phyloP scores from a whole-genome alignment of 257 asterid species.

The Nicotiana knightiana region DNA sequence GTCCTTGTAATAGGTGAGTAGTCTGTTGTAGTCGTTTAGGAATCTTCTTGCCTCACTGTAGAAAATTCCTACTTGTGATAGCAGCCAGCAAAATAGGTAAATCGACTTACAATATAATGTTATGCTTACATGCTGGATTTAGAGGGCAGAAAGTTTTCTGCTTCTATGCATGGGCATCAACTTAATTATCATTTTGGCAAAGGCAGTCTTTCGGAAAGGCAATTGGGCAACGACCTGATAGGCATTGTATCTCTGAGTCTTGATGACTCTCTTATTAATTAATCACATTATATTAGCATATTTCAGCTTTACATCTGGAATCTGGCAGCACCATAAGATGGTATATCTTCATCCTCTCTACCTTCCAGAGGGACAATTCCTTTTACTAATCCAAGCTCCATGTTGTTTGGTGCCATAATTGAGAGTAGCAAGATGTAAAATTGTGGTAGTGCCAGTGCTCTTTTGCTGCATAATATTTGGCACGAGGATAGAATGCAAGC shows the following conservation, averaged over 20 bases:
- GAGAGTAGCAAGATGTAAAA: neutral
- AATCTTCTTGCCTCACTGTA: neutral
- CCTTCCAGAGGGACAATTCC: neutral
- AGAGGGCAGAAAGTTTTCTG: neutral
- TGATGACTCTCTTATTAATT: neutral
- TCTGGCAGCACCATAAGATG: neutral
- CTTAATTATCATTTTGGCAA: neutral
- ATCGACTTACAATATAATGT: neutral
- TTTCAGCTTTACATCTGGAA: neutral
- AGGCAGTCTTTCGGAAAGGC: neutral
- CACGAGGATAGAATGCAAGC: neutral
- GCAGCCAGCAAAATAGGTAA: neutral
- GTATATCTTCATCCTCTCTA: neutral
- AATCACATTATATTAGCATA: neutral
- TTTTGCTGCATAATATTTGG: neutral
- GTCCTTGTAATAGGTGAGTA: neutral
- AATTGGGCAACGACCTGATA: neutral
- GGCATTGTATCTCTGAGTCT: neutral
- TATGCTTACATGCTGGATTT: neutral
- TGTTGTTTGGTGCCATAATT: neutral
- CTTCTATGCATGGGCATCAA: neutral
- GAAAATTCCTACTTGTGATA: neutral
- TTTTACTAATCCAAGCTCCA: neutral
- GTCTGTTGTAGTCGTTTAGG: neutral
- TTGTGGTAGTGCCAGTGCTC: neutral